Evolutionary conservation across 129 eudicot genomes (phyloP).

Genomic region (Chrysanthemum seticuspe): DNA sequence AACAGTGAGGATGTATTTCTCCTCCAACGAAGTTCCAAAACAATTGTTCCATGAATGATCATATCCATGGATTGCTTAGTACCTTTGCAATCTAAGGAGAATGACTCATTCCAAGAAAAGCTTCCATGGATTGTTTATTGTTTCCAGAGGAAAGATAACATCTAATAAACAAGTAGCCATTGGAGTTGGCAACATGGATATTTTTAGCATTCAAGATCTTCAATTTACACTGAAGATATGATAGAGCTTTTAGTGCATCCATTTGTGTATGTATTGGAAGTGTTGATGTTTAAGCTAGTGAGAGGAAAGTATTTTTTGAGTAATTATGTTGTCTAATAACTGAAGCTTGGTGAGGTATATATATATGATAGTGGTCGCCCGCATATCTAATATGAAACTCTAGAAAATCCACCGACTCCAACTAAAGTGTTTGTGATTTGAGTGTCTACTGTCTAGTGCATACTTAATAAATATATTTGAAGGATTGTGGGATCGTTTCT

Average conservation of each 20-base stretch:
- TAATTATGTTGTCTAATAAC: too few species aligned
- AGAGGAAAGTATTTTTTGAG: too few species aligned
- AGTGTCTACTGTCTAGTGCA: too few species aligned
- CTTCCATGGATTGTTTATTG: constrained; percentile 34
- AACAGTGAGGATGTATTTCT: constrained; percentile 19
- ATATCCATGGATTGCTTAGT: constrained; percentile 32
- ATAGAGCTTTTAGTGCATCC: constrained; percentile 19
- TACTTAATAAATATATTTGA: too few species aligned
- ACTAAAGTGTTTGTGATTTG: too few species aligned
- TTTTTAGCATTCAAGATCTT: constrained; percentile 51
- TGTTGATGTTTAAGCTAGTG: too few species aligned
- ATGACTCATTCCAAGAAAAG: constrained; percentile 45
- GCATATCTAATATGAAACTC: too few species aligned
- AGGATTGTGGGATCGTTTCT: too few species aligned
- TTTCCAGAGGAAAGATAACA: constrained; percentile 54
- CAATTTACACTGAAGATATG: constrained; percentile 41
- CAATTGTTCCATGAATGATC: constrained; percentile 35
- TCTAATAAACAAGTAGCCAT: constrained; percentile 41
- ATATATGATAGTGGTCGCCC: too few species aligned
- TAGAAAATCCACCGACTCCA: too few species aligned
- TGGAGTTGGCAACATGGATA: constrained; percentile 20
- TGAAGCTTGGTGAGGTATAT: too few species aligned
- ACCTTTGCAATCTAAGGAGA: constrained; percentile 49
- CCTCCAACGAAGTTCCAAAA: constrained; percentile 46
- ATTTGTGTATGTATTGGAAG: constrained; percentile 13